Base-by-base conservation (phyloP, 2,329 filamentous ascomycete genomes). In the Pseudogymnoascus sp. region DNA sequence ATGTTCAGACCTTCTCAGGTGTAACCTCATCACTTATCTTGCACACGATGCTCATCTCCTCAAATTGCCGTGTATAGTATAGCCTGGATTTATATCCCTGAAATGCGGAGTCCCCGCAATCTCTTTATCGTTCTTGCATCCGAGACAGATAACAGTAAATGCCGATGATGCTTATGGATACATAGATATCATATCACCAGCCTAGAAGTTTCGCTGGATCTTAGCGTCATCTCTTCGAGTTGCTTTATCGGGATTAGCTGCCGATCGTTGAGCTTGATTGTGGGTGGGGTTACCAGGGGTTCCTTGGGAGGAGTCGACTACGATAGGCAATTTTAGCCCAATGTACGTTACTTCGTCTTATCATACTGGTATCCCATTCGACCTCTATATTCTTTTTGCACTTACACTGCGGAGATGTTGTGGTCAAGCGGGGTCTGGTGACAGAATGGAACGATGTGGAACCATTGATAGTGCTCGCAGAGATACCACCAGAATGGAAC, bases 101-200 rank as follows among this genome's bases (percentile, higher is more conserved):
- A 12, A 31, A 33, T 55, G 49, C 49, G 16, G 49, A 18, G 49
- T 55, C 49, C n/a, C 49, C 49, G 49, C 49, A 55, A 55, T 55
- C 28, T 33, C 28, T 9, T 55, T 55, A 52, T 52, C 45, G 16
- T n/a, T 33, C n/a, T 18, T 55, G n/a, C 45, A 8, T 18, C 12
- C 14, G 16, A 28, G 14, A 28, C 37, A 38, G 37, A 38, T 38
- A 28, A 49, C 45, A 52, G 14, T 31, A 31, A 31, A 31, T 52
- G 45, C 45, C 25, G 45, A 31, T 52, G 23, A 31, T 52, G 25
- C 25, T 16, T 23, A n/a, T 31, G 8, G 45, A 16, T 52, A 9
- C 28, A 31, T 31, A 9, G 28, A 31, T 31, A 31, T 31, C 28
- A 31, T 31, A 52, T 52, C 25, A 31, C 14, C 25, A 52, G n/a